Evolutionary conservation across 2,329 filamentous ascomycete species (phyloP).

Genomic region (Diaporthe helianthi): DNA sequence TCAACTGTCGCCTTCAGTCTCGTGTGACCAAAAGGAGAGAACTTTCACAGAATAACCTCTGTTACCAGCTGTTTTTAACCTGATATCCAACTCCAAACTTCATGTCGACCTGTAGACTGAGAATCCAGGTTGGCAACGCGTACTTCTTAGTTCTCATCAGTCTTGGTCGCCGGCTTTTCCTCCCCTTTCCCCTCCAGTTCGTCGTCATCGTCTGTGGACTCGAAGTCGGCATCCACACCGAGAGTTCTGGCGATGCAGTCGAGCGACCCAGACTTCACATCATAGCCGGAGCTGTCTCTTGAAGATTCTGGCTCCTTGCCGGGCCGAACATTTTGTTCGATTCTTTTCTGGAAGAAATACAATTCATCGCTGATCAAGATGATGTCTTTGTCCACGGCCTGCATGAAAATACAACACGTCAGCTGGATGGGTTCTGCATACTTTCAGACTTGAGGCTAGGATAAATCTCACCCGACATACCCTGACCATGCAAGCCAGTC

Average conservation of each 20-base stretch:
- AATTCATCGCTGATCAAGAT: not conserved
- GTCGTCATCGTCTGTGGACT: not conserved
- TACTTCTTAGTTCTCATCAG: not conserved
- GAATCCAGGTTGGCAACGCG: too few species aligned
- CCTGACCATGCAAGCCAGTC: not conserved
- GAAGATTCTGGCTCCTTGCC: not conserved
- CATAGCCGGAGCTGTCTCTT: not conserved
- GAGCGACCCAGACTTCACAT: not conserved
- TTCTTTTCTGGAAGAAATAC: not conserved
- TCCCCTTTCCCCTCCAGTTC: not conserved
- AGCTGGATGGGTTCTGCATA: not conserved
- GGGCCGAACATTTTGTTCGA: not conserved
- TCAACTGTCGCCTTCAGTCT: not conserved
- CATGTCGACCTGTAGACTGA: not conserved
- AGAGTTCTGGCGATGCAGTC: not conserved
- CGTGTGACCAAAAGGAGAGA: not conserved
- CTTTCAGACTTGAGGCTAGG: not conserved
- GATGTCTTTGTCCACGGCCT: conserved; percentile 3
- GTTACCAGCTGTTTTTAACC: not conserved
- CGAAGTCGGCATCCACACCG: not conserved
- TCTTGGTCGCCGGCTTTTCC: not conserved
- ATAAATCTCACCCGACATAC: conserved; percentile 2
- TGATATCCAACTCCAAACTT: not conserved
- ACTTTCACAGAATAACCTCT: not conserved
- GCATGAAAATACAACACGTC: not conserved